Base-by-base conservation (phyloP, 106 monocot genomes). In the Gastrodia elata region DNA sequence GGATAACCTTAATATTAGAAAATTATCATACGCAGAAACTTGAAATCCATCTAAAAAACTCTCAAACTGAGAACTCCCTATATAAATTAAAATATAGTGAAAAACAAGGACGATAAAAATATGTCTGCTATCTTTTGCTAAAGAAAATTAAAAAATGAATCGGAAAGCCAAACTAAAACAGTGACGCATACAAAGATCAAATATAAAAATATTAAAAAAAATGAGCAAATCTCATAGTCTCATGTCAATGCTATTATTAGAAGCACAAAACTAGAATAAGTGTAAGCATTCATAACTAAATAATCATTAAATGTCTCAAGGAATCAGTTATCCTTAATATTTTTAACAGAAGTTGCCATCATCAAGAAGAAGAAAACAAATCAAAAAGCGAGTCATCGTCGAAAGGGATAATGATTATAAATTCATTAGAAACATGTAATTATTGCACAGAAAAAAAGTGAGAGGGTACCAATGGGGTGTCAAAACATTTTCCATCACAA, bases 351-450 rank as follows among this genome's bases (percentile, higher is more conserved):
- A 61, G n/a, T n/a, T n/a, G n/a, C 2, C 8, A 2, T 61, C 61
- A 28, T 61, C 61, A 61, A 61, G 61, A 61, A 42, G 59, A 64
- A 69, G 61, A 34, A 59, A 42, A 8, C 24, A 73, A 28, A 39
- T 22, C 40, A 67, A 37, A 32, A 56, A 24, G 30, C 0, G 46
- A 30, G 5, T n/a, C 36, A 41, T 8, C 25, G 8, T 8, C 25
- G 8, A 43, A 61, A 77, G 6, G 42, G 15, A 33, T 4, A 52
- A 18, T 14, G 11, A 15, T n/a, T n/a, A n/a, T n/a, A n/a, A n/a
- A n/a, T n/a, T n/a, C n/a, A n/a, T n/a, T n/a, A n/a, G n/a, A n/a
- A n/a, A n/a, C n/a, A n/a, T n/a, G n/a, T n/a, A n/a, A n/a, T n/a
- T n/a, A n/a, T n/a, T n/a, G n/a, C n/a, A n/a, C n/a, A n/a, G n/a